Evolutionary conservation across 2,329 filamentous ascomycete genomes (phyloP), one percentile per base, ranked within the genome.

Genomic region (Colletotrichum somersetense): DNA sequence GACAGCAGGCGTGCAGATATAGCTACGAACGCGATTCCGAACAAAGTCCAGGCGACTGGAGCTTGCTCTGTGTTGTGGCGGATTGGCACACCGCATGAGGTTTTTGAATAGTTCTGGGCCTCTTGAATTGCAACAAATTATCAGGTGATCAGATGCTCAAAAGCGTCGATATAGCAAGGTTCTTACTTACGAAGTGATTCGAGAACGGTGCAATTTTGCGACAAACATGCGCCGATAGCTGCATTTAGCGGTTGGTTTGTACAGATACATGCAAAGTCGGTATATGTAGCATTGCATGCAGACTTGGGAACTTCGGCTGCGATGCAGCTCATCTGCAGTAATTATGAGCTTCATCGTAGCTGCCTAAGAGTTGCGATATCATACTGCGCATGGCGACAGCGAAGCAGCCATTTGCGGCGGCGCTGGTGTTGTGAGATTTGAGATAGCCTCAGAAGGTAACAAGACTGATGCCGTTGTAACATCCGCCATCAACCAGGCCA

Each of bases 221-320:
- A 42, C 18, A 71, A 16, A 30, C 67, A 71, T 18, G 20, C 23
- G 38, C 44, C 57, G 16, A 71, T 71, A 2, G 14, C 64, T n/a
- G 18, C 30, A 14, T 71, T 67, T 1, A 71, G 63, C 8, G 50
- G n/a, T 30, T 62, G 48, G 46, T 67, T 52, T 6, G 50, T 50
- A 42, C 67, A 71, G 11, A 71, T 71, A n/a, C 67, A 71, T 8
- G 42, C 14, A 5, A 57, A 42, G n/a, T 71, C 63, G 6, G 67
- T 67, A 30, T 30, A 3, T 4, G 30, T 5, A 3, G 63, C 48
- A 20, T 71, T 66, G 23, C 67, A 71, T 1, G 50, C 16, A 5
- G 63, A 71, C 5, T 56, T 62, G 7, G 63, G 26, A 10, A 71
- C 16, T n/a, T 67, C 33, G 10, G 55, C 30, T 5, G 40, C 30